A percentile compares a stretch with the other conserved stretches of the same genome.
Evolutionary conservation across 1,284 basidiomycete species (phyloP).

Genomic region (Agaricales sp.): DNA sequence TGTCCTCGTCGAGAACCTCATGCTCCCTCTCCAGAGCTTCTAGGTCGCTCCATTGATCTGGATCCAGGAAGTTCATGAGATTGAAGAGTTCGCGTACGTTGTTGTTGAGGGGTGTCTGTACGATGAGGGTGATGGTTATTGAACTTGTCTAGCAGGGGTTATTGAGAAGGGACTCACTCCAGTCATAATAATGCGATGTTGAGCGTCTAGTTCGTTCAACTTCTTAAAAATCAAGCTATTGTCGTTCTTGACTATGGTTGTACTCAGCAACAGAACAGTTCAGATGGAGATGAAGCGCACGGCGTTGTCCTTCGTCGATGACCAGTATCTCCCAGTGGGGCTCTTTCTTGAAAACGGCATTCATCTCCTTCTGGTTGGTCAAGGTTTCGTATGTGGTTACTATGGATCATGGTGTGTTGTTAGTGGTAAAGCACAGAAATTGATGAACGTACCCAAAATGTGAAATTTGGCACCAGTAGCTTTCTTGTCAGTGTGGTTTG

Average conservation of each 20-base stretch:
- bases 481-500: slow-evolving; percentile 20
- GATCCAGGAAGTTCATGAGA: slow-evolving; percentile 89
- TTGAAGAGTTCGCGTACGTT: slow-evolving; percentile 94
- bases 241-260: slow-evolving; percentile 66
- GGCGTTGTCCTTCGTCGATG: slow-evolving; percentile 88
- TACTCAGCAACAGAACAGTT: slow-evolving; percentile 1
- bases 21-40: slow-evolving; percentile 62
- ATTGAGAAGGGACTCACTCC: slow-evolving; percentile 51
- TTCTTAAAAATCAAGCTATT: slow-evolving; percentile 74
- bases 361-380: slow-evolving; percentile 56
- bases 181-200: slow-evolving; percentile 87
- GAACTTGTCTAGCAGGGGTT: slow-evolving; percentile 1
- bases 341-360: slow-evolving; percentile 63
- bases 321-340: slow-evolving; percentile 90
- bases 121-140: slow-evolving; percentile 4
- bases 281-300: slow-evolving; percentile 34
- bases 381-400: slow-evolving; percentile 84
- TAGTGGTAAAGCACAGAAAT: neutral
- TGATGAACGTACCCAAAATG: slow-evolving; percentile 38
- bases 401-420: neutral
- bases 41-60: slow-evolving; percentile 64
- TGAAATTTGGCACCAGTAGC: slow-evolving; percentile 62
- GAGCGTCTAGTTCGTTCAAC: slow-evolving; percentile 68
- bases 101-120: slow-evolving; percentile 90
- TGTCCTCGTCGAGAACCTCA: slow-evolving; percentile 67